Base-by-base conservation (phyloP, 148 eudicot genomes). In the Oxyria digyna region DNA sequence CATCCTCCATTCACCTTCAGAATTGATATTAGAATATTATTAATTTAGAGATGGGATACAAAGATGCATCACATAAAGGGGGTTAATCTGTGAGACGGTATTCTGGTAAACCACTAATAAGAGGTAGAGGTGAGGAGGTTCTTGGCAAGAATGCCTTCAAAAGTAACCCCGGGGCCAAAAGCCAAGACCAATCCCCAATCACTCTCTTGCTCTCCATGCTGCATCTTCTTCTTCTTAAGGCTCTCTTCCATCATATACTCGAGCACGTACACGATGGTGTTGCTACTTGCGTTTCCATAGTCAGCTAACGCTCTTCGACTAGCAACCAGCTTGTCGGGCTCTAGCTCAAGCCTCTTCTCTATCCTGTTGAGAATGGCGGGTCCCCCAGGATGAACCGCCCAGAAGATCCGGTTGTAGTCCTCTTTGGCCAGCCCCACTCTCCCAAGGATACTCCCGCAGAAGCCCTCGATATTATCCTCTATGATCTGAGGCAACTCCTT, bases 311-410 rank as follows among this genome's bases (percentile, higher is more conserved):
- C 99, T 31, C 89, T 73, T 26, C 99, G 75, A 67, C 97, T 94
- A 1, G 97, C 85, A 48, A 21, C 73, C 68, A 91, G 75, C 69
- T 94, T 94, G 21, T 88, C 88, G 0, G 96, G 85, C 70, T 32
- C 67, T 72, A 91, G 72, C 62, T 78, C 81, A 17, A 94, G 77
- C 76, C 82, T 88, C 79, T 88, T 88, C 74, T 94, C 96, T 72
- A 94, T 45, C 74, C 88, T 74, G 74, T 94, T 90, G 55, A 94
- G 49, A 45, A 94, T 91, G 0, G 99, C 99, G 0, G 99, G 99
- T 0, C 97, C 99, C 23, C 96, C 97, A 1, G 99, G 97, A 74
- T 91, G 99, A 35, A 95, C 99, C 3, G 97, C 99, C 99, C 99
- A 95, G 50, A 91, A 91, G 70, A 95, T 67, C 20, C 85, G 75